These are phyloP conservation scores for Holtermanniella nyarrowii DNA, from an alignment of 768 basidiomycete genomes.

Conservation along the genomic window DNA sequence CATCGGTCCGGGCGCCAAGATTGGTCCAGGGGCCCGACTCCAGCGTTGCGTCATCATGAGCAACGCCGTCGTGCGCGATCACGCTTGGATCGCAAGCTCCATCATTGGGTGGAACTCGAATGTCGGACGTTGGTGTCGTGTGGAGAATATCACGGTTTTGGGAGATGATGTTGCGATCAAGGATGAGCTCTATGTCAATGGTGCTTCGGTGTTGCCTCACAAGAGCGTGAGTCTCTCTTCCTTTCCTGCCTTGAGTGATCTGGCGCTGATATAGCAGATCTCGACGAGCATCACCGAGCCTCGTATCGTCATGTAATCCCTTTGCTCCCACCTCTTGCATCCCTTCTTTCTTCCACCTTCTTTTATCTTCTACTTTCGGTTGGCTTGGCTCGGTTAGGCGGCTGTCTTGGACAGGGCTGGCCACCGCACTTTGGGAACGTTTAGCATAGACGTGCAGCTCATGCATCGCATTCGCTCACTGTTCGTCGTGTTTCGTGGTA, in stretches of 20 bases:
- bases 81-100: slow-evolving; percentile 45
- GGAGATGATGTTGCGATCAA: slow-evolving; percentile 47
- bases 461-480: too few relatives aligned
- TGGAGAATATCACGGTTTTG: slow-evolving; percentile 44
- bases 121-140: slow-evolving; percentile 42
- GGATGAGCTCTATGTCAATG: slow-evolving; percentile 45
- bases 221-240: slow-evolving; percentile 35
- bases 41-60: slow-evolving; percentile 46
- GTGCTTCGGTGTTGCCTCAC: slow-evolving; percentile 43
- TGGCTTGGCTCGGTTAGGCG: too few relatives aligned
- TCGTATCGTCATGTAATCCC: slow-evolving; percentile 41
- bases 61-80: slow-evolving; percentile 44
- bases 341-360: too few relatives aligned
- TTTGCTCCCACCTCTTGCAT: slow-evolving; percentile 8
- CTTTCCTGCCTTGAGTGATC: too few relatives aligned
- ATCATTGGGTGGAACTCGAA: slow-evolving; percentile 45
- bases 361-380: too few relatives aligned
- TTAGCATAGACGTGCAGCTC: too few relatives aligned
- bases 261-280: slow-evolving; percentile 18
- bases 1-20: slow-evolving; percentile 44
- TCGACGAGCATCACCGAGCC: slow-evolving; percentile 40
- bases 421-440: too few relatives aligned
- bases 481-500: too few relatives aligned
- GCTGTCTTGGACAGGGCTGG: too few relatives aligned
- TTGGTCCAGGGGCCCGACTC: slow-evolving; percentile 45